Conservation (phyloP, 305 asterid genomes). For the Fraxinus velutina region DNA sequence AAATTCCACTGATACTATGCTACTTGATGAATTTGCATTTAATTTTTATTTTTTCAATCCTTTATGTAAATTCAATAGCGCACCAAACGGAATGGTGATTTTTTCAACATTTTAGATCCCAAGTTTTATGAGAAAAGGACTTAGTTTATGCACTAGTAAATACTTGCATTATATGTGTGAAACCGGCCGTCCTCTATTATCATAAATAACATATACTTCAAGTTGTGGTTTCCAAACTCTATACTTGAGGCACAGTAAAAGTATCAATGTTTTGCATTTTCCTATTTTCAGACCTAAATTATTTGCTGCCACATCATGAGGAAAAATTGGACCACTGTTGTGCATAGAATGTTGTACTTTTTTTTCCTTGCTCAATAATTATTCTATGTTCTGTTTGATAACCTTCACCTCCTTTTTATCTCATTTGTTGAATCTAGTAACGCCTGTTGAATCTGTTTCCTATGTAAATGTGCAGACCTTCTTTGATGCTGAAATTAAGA, state of each 20-base stretch:
- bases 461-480: slow-evolving; percentile 46
- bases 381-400: neutral
- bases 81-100: neutral
- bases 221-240: neutral
- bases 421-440: neutral
- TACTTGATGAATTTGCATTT: neutral
- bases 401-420: slow-evolving; percentile 8
- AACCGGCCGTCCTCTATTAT: neutral
- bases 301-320: neutral
- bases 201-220: neutral
- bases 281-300: neutral
- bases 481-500: slow-evolving; percentile 90
- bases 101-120: neutral
- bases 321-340: neutral
- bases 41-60: neutral
- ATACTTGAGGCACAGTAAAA: neutral
- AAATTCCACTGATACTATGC: neutral
- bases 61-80: neutral
- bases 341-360: neutral
- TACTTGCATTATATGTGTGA: neutral
- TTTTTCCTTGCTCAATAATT: neutral
- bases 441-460: slow-evolving; percentile 5
- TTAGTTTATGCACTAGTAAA: neutral
- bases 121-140: neutral
- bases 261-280: neutral